Conservation (phyloP, 148 eudicot species). For the Chenopodium formosanum region DNA sequence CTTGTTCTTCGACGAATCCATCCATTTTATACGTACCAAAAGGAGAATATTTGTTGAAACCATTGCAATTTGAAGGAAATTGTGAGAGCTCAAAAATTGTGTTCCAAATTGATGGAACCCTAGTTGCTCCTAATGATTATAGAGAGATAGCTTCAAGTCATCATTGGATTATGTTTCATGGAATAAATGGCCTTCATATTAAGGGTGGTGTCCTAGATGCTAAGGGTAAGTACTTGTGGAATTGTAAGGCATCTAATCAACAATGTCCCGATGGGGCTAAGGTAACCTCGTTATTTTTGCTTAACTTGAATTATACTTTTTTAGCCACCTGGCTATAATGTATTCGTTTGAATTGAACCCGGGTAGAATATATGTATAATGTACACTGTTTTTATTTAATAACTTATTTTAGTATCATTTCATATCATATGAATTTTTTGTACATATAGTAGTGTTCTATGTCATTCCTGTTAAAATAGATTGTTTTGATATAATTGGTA, state of each 20-base stretch:
- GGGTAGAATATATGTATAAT: no score
- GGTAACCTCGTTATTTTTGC: conserved; percentile 9
- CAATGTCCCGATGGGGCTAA: conserved; percentile 22
- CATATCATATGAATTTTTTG: not conserved
- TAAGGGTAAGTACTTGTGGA: conserved; percentile 37
- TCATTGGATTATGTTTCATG: conserved; percentile 40
- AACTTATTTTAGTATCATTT: not conserved
- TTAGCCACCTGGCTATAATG: not conserved
- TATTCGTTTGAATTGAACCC: not conserved
- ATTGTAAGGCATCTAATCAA: conserved; percentile 33
- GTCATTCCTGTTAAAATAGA: not conserved
- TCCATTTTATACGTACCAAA: conserved; percentile 26
- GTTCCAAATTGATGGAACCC: conserved; percentile 40
- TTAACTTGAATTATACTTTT: no score
- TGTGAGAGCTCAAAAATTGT: conserved; percentile 29
- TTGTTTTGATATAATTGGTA: not conserved
- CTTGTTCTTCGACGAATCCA: conserved; percentile 10
- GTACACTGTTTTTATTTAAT: no score
- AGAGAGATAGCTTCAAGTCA: conserved; percentile 4
- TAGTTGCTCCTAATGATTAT: conserved; percentile 34
- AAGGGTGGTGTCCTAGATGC: conserved; percentile 45
- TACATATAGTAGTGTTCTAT: no score
- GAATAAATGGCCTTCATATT: conserved; percentile 32
- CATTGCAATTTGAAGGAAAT: conserved; percentile 32
- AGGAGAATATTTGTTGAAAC: conserved; percentile 22